phyloP scores from a whole-genome alignment of 352 stramenopile species.

The Phytophthora foliorum region DNA sequence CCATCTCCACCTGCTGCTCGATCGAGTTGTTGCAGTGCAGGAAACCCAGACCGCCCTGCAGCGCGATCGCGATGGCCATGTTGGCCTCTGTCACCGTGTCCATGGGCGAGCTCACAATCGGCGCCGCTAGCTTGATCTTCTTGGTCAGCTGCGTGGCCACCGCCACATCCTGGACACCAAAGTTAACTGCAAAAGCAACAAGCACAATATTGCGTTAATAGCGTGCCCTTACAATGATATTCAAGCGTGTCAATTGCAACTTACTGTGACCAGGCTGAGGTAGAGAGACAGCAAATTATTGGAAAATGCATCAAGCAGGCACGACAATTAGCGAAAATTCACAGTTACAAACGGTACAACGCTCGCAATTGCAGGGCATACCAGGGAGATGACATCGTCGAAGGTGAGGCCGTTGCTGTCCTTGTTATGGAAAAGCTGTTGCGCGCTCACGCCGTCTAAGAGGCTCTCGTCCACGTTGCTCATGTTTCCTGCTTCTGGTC shows the following conservation, averaged over 20 bases:
- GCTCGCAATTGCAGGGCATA: conserved; percentile 34
- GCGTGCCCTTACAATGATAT: background rate
- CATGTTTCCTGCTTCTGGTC: conserved; percentile 5
- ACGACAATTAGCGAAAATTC: conserved; percentile 24
- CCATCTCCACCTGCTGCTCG: conserved; percentile 94
- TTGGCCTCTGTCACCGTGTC: conserved; percentile 99
- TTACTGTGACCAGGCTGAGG: conserved; percentile 73
- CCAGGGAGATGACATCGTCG: conserved; percentile 89
- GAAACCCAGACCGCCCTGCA: conserved; percentile 98
- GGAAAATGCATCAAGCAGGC: conserved; percentile 3
- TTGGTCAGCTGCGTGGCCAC: conserved; percentile 89
- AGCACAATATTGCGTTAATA: background rate
- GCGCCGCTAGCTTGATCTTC: conserved; percentile 95
- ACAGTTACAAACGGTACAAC: background rate
- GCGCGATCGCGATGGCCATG: conserved; percentile 99
- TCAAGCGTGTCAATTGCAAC: conserved; percentile 18
- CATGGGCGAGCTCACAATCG: conserved; percentile 98
- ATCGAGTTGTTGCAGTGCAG: conserved; percentile 99
- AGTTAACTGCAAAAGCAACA: conserved; percentile 74
- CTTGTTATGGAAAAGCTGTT: conserved; percentile 78
- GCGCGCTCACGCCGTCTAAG: conserved; percentile 73
- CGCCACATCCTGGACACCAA: conserved; percentile 94
- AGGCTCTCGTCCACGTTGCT: conserved; percentile 47
- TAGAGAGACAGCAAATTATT: background rate
- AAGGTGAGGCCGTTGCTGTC: conserved; percentile 83